Conservation (phyloP, 148 eudicot species). For the Rhododendron mucronatum region DNA sequence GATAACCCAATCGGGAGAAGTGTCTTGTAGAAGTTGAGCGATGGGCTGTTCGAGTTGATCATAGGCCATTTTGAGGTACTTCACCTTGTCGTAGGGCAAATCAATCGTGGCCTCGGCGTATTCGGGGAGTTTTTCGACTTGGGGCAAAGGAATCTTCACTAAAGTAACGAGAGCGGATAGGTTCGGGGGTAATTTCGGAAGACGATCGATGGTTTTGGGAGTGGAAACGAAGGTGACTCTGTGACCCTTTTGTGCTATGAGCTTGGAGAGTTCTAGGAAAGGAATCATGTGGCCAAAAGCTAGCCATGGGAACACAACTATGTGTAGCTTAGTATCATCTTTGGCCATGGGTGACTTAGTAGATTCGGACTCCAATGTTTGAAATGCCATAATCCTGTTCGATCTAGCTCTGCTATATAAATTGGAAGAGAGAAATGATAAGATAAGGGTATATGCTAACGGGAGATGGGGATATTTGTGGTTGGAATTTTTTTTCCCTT, state of each 20-base stretch:
- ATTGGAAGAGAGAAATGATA: too few relatives aligned
- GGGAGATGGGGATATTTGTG: too few relatives aligned
- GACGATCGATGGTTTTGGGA: conserved; percentile 29
- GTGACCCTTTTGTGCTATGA: conserved; percentile 26
- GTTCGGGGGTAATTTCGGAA: too few relatives aligned
- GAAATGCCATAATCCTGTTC: too few relatives aligned
- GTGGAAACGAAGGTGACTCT: conserved; percentile 28
- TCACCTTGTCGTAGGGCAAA: conserved; percentile 11
- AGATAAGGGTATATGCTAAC: too few relatives aligned
- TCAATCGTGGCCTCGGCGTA: conserved; percentile 29
- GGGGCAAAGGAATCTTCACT: too few relatives aligned
- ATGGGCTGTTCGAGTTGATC: not conserved
- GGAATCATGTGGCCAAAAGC: conserved; percentile 31
- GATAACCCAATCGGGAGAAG: not conserved
- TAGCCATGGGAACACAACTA: conserved; percentile 27
- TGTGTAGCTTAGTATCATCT: conserved; percentile 7
- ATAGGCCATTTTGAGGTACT: conserved; percentile 22
- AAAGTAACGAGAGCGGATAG: too few relatives aligned
- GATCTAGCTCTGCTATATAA: too few relatives aligned
- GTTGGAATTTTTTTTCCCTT: too few relatives aligned
- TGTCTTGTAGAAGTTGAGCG: not conserved
- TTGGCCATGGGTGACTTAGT: not conserved
- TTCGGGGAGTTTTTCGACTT: conserved; percentile 10
- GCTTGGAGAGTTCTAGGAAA: conserved; percentile 19
- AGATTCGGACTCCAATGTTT: not conserved